These are phyloP conservation scores for Fistulifera solaris DNA, from an alignment of 108 stramenopile genomes.

Conservation along the genomic window DNA sequence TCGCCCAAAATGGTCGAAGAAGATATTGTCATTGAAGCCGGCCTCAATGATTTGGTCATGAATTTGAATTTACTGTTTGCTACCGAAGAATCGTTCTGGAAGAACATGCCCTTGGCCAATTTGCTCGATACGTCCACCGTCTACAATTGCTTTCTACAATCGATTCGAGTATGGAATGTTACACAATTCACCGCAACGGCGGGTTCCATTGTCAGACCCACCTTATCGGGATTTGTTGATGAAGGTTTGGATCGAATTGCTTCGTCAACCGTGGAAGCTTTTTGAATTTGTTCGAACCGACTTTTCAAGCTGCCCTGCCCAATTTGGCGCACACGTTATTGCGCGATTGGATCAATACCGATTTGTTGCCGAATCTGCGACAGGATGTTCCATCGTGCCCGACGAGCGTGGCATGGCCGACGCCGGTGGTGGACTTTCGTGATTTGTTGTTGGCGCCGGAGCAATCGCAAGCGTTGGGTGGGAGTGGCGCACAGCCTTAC, in stretches of 20 bases:
- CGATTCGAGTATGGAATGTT: too few species aligned
- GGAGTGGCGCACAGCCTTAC: constrained; percentile 26
- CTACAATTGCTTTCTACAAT: too few species aligned
- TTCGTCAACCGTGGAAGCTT: background rate
- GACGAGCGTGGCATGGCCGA: constrained; percentile 9
- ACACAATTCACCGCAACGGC: too few species aligned
- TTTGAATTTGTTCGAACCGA: background rate
- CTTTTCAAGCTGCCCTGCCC: constrained; percentile 12
- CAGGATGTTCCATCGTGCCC: constrained; percentile 7
- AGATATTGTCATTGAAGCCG: too few species aligned
- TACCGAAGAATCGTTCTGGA: too few species aligned
- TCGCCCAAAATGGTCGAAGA: too few species aligned
- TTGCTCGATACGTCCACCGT: too few species aligned
- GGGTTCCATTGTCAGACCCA: background rate
- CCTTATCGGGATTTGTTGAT: background rate
- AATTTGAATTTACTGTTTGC: too few species aligned
- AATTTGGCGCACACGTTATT: background rate
- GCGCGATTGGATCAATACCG: constrained; percentile 1
- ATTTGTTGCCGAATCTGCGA: background rate
- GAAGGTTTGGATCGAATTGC: background rate
- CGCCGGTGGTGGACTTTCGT: constrained; percentile 42
- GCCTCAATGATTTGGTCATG: too few species aligned
- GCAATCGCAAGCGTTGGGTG: constrained; percentile 19
- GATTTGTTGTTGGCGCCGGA: constrained; percentile 37
- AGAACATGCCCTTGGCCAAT: too few species aligned